Percentiles rank a stretch among this genome's conserved stretches.
Evolutionary conservation across 495 filamentous ascomycete species (phyloP).

Genomic region (Penicillium egyptiacum): DNA sequence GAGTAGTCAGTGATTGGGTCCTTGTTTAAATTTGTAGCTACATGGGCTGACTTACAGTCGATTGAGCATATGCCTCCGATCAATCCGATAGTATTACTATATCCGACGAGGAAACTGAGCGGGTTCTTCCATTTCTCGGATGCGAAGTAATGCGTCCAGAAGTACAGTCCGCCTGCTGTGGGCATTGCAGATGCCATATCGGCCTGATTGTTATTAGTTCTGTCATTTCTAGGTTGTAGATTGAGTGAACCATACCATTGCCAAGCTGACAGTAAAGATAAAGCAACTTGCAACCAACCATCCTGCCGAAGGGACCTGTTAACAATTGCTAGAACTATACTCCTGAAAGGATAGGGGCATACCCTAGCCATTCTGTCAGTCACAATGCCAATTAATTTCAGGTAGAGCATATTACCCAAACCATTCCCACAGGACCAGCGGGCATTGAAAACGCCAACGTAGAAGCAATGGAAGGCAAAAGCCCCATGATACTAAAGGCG

Average conservation of each 20-base stretch:
- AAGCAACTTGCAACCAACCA: slow-evolving; percentile 63
- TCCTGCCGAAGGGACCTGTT: slow-evolving; percentile 34
- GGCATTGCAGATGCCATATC: slow-evolving; percentile 70
- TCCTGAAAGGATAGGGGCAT: slow-evolving; percentile 7
- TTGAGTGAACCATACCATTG: slow-evolving; percentile 48
- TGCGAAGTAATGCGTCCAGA: slow-evolving; percentile 70
- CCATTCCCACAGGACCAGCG: slow-evolving; percentile 67
- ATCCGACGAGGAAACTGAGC: slow-evolving; percentile 68
- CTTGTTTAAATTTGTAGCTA: background rate
- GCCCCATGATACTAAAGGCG: slow-evolving; percentile 71
- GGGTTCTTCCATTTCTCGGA: slow-evolving; percentile 59
- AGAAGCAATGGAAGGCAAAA: slow-evolving; percentile 68
- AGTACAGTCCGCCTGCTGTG: slow-evolving; percentile 67
- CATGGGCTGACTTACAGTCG: slow-evolving; percentile 44
- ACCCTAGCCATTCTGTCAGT: slow-evolving; percentile 26
- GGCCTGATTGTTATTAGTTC: slow-evolving; percentile 38
- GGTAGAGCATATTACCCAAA: slow-evolving; percentile 50
- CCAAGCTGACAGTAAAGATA: slow-evolving; percentile 65
- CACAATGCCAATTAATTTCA: slow-evolving; percentile 5
- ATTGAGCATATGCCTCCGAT: slow-evolving; percentile 63
- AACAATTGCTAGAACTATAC: background rate
- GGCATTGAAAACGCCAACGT: slow-evolving; percentile 65
- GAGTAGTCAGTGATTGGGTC: background rate
- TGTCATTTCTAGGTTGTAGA: background rate
- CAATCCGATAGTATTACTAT: slow-evolving; percentile 68